Percentiles rank a stretch among this genome's conserved stretches.
phyloP scores from a whole-genome alignment of 192 early-diverging fungal genomes.

The Haplosporangium gracile region DNA sequence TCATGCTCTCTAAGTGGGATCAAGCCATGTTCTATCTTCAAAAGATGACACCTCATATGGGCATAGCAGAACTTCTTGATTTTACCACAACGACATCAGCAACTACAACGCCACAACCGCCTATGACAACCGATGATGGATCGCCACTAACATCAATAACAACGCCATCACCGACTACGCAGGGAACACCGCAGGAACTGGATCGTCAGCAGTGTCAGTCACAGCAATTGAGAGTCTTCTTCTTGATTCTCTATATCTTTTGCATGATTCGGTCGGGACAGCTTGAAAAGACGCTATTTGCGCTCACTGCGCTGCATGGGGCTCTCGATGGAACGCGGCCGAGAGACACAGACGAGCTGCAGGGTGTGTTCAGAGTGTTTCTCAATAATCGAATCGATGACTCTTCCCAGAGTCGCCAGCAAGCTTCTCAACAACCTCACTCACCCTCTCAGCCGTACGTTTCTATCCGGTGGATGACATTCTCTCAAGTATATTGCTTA shows the following conservation, averaged over 20 bases:
- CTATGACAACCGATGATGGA: neutral
- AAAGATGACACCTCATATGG: conserved; percentile 34
- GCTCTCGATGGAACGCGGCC: conserved; percentile 38
- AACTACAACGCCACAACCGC: neutral
- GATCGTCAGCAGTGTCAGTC: conserved; percentile 5
- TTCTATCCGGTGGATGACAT: conserved; percentile 52
- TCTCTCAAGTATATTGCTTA: conserved; percentile 54
- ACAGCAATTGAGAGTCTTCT: conserved; percentile 42
- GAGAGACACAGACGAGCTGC: conserved; percentile 28
- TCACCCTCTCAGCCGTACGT: conserved; percentile 1
- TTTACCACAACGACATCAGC: neutral
- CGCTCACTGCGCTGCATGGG: conserved; percentile 19
- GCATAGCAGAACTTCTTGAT: neutral
- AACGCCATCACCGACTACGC: neutral
- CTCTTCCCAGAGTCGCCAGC: neutral
- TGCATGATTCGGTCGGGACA: conserved; percentile 45
- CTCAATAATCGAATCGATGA: conserved; percentile 7
- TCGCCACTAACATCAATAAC: neutral
- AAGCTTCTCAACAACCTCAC: neutral
- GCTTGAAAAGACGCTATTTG: conserved; percentile 19
- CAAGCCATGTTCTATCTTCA: conserved; percentile 37
- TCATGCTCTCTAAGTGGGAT: conserved; percentile 46
- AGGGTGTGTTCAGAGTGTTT: conserved; percentile 34
- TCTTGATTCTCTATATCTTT: conserved; percentile 39
- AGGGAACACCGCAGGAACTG: neutral